Conservation (phyloP, 1,139 yeast genomes). For the Candida neerlandica region DNA sequence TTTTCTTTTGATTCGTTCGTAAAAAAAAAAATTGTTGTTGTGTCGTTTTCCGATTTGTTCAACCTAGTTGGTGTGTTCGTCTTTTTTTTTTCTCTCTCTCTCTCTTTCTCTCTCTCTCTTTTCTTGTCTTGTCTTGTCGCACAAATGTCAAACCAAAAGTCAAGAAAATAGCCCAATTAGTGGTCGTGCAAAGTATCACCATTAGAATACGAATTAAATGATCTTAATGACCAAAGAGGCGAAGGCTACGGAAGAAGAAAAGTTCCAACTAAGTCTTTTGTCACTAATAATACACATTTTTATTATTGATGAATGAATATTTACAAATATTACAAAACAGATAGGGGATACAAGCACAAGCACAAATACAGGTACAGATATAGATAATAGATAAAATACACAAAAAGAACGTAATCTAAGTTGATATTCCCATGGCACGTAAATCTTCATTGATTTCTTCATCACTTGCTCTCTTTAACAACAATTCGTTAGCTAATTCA, state of each 20-base stretch:
- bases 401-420: slow-evolving; percentile 3
- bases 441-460: slow-evolving; percentile 68
- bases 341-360: background rate
- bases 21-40: background rate
- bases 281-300: background rate
- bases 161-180: background rate
- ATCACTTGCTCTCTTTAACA: slow-evolving; percentile 54
- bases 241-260: background rate
- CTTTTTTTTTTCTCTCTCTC: background rate
- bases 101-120: background rate
- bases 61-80: background rate
- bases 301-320: background rate
- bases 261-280: background rate
- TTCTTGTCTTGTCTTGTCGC: too few relatives aligned
- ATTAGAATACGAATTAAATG: too few relatives aligned
- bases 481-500: slow-evolving; percentile 38
- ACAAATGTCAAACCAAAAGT: too few relatives aligned
- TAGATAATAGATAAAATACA: background rate
- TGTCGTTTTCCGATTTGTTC: background rate
- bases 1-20: background rate
- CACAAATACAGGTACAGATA: background rate
- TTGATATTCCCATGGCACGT: slow-evolving; percentile 48
- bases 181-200: background rate
- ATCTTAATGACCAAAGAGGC: too few relatives aligned
- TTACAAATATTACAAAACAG: background rate